Evolutionary conservation across 2,329 filamentous ascomycete species (phyloP), one percentile per base, ranked within the genome.

Genomic region (Truncatella angustata): DNA sequence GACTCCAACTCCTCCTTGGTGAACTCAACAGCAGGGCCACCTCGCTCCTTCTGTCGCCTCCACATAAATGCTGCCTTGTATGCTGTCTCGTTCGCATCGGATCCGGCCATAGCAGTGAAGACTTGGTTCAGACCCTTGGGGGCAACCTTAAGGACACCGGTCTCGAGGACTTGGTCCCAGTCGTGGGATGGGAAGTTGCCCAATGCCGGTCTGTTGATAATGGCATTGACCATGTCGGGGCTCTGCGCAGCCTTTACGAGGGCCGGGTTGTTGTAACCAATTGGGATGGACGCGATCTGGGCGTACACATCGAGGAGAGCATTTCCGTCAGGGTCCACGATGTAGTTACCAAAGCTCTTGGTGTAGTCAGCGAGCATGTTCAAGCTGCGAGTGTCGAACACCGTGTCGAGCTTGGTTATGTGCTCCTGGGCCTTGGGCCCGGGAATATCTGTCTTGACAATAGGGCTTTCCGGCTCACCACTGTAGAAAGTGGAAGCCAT

Each of bases 61-160:
- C 87, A 95, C 86, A 96, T 96, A 76, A 96, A 96, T 46, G 92
- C 91, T 7, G 91, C 91, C 76, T 96, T 96, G 82, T 91, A 96
- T 39, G 92, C 92, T 30, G 90, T 88, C 76, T 96, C 92, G 74
- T 96, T 96, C 72, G 91, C 91, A 65, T 96, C 91, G 18, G 90
- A 95, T 56, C 91, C 91, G 50, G 91, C 84, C 78, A 91, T 88
- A 58, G 87, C 90, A 16, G 91, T 96, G 75, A 96, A 96, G 61
- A 96, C 91, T 71, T 96, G 89, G 77, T 91, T 75, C 57, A 93
- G 75, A 30, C 91, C 91, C 68, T 87, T 87, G 54, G 91, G 92
- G 0, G 91, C 90, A 45, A 90, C 90, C 64, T 82, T 85, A 61
- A 97, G 84, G 56, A 95, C 84, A 62, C 91, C 90, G 2, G 85